Base-by-base conservation (phyloP, 2,329 filamentous ascomycete genomes). In the Ophiostoma ips region DNA sequence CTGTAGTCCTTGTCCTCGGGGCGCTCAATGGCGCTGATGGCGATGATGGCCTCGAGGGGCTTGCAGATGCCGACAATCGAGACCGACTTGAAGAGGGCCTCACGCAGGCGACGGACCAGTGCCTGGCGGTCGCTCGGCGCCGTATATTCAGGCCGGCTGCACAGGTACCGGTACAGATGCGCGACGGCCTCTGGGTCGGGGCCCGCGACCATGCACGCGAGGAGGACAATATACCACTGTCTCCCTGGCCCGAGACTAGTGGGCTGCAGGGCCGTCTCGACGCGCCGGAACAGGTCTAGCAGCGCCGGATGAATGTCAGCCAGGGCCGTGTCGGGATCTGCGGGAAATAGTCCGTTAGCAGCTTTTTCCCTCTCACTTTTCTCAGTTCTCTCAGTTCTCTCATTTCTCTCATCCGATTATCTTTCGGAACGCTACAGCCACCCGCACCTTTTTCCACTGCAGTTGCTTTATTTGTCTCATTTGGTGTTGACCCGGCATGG, bases 61-160 rank as follows among this genome's bases (percentile, higher is more conserved):
- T 79, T 81, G 61, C 75, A 79, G 0, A 82, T 75, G 1, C 79
- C 79, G 15, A 79, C 68, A 2, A 82, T 65, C 12, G 67, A 65
- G 11, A 77, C 67, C n/a, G 69, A 63, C 61, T 83, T 81, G 52
- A 83, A 61, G 12, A 83, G 64, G 0, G 70, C 71, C 61, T 83
- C 79, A 40, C 79, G 70, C 2, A 79, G 57, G 3, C 73, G 64
- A 2, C 70, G 68, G 50, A 77, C 64, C 8, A 79, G 63, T 0
- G 59, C 60, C 56, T 76, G 63, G 11, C 75, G 68, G 13, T 69
- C 60, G 1, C 62, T 63, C 0, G 70, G 54, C 0, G 67, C 70
- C 1, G 63, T 56, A 56, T 68, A 72, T 37, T 68, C 61, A 0
- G 73, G 68, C 53, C 74, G 66, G 38, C 62, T 35, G 12, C 21